These are phyloP conservation scores for Pyricularia sp. DNA, from an alignment of 2,329 filamentous ascomycete species.

Conservation along the genomic window DNA sequence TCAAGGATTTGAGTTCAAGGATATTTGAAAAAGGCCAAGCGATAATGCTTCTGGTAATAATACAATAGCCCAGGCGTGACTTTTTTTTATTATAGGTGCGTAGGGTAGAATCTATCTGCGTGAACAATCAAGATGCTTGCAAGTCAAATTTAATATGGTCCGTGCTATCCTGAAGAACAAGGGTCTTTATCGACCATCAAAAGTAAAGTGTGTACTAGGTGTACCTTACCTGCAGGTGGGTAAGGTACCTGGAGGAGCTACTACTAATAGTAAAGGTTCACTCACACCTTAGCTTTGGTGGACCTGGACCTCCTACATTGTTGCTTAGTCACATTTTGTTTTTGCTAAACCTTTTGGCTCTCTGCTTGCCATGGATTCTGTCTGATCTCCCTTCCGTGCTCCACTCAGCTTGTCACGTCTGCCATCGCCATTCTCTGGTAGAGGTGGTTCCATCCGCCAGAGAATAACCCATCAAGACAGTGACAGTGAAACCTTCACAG, in stretches of 20 bases:
- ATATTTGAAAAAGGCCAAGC: not conserved
- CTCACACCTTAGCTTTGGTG: not conserved
- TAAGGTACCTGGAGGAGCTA: too few species aligned
- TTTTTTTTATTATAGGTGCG: not conserved
- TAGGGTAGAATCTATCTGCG: not conserved
- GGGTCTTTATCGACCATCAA: not conserved
- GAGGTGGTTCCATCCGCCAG: not conserved
- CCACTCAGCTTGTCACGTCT: not conserved
- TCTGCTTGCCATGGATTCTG: not conserved
- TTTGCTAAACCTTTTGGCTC: not conserved
- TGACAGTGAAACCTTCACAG: not conserved
- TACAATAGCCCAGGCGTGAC: not conserved
- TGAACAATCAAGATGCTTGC: not conserved
- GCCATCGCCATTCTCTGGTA: not conserved
- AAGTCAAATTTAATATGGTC: not conserved
- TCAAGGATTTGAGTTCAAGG: not conserved
- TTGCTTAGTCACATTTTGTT: not conserved
- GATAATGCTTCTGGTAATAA: not conserved
- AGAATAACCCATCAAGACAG: not conserved
- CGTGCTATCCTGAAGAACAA: not conserved
- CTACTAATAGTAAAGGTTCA: too few species aligned
- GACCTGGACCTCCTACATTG: not conserved
- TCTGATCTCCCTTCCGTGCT: not conserved
- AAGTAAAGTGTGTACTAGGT: too few species aligned
- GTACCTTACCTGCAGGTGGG: too few species aligned